Percentiles rank a stretch among this genome's conserved stretches.
These are phyloP conservation scores for Solanum peruvianum DNA, from an alignment of 257 asterid species.

Conservation along the genomic window DNA sequence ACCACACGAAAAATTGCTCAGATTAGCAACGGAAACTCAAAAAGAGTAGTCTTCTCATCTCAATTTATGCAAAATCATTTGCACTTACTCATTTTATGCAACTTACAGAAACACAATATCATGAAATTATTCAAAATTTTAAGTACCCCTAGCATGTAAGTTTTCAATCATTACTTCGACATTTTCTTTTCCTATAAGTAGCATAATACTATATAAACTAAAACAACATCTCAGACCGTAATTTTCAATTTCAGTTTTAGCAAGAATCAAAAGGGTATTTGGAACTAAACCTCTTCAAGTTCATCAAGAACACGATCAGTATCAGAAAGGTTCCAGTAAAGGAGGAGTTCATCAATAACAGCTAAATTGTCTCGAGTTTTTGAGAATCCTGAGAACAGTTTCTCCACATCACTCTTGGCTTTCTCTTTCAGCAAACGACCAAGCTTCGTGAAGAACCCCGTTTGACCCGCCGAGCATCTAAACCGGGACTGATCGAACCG, in stretches of 20 bases:
- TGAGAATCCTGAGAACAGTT: constrained; percentile 74
- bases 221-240: not conserved
- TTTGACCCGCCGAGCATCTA: constrained; percentile 63
- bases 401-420: constrained; percentile 90
- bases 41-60: not conserved
- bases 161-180: not conserved
- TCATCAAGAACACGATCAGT: constrained; percentile 88
- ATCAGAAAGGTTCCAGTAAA: constrained; percentile 89
- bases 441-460: constrained; percentile 79
- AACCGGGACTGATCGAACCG: constrained; percentile 19
- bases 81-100: not conserved
- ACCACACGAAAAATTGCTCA: not conserved
- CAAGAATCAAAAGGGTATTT: not conserved
- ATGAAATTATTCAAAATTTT: not conserved
- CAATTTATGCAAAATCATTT: not conserved
- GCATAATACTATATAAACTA: not conserved
- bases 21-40: not conserved
- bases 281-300: constrained; percentile 64
- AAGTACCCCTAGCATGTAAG: not conserved
- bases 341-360: constrained; percentile 80
- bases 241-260: not conserved
- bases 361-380: constrained; percentile 87
- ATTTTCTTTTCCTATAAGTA: not conserved
- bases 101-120: not conserved
- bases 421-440: constrained; percentile 89